Evolutionary conservation across 225 moss, liverwort and hornwort species (phyloP).

Genomic region (Anthoceros angustus): DNA sequence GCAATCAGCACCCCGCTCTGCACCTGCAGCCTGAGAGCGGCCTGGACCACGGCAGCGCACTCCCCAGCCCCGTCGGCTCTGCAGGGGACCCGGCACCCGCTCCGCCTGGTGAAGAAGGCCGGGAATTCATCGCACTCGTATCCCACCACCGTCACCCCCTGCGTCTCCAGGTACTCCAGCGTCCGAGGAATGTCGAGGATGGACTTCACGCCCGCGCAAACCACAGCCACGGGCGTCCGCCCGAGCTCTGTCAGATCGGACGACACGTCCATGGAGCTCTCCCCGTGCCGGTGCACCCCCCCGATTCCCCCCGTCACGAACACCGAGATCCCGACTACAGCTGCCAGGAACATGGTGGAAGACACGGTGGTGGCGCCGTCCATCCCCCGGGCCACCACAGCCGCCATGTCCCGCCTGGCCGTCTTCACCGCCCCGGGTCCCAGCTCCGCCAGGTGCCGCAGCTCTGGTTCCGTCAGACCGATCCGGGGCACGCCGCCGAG

Average conservation of each 20-base stretch:
- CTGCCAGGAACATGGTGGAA: slow-evolving; percentile 88
- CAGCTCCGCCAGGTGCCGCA: slow-evolving; percentile 55
- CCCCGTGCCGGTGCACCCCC: slow-evolving; percentile 9
- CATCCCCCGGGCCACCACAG: slow-evolving; percentile 46
- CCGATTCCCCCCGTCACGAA: slow-evolving; percentile 97
- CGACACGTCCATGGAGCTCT: slow-evolving; percentile 53
- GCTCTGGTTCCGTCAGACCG: slow-evolving; percentile 53
- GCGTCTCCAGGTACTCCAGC: slow-evolving; percentile 90
- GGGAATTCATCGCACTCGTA: slow-evolving; percentile 69
- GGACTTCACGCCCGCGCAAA: slow-evolving; percentile 94
- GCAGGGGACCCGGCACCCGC: slow-evolving; percentile 86
- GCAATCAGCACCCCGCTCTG: slow-evolving; percentile 72
- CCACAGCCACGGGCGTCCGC: slow-evolving; percentile 69
- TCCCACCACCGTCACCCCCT: slow-evolving; percentile 72
- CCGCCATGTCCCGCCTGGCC: slow-evolving; percentile 75
- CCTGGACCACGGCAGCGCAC: slow-evolving; percentile 75
- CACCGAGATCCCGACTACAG: slow-evolving; percentile 80
- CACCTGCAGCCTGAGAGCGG: slow-evolving; percentile 30
- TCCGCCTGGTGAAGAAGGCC: slow-evolving; percentile 74
- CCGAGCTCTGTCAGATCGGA: slow-evolving; percentile 91
- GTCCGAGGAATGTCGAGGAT: slow-evolving; percentile 89
- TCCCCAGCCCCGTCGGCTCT: slow-evolving; percentile 55
- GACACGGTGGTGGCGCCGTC: slow-evolving; percentile 98
- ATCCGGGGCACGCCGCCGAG: slow-evolving; percentile 74
- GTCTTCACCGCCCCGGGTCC: slow-evolving; percentile 55